Percentiles rank a stretch among this genome's conserved stretches.
These are phyloP conservation scores for Wickerhamiella nectarea DNA, from an alignment of 805 yeast genomes.

Conservation along the genomic window DNA sequence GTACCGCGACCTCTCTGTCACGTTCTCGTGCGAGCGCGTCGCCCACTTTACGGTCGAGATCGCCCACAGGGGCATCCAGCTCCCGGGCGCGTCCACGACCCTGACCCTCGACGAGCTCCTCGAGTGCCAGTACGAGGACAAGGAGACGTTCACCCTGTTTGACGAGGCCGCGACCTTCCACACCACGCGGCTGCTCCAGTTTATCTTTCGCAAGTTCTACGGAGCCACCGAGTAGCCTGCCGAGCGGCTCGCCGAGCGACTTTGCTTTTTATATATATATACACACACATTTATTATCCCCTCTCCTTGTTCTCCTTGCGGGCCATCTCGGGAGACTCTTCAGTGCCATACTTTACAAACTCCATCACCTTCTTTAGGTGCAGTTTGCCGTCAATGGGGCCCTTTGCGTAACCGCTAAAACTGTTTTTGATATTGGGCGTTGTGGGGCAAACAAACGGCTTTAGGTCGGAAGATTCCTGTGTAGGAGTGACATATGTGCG, in stretches of 20 bases:
- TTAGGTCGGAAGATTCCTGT: constrained; percentile 31
- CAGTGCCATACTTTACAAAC: constrained; percentile 56
- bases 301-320: constrained; percentile 20
- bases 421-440: constrained; percentile 57
- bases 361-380: constrained; percentile 61
- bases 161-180: constrained; percentile 56
- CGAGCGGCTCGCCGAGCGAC: too few species aligned
- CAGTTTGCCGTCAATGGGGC: constrained; percentile 59
- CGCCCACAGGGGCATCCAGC: constrained; percentile 44
- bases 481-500: constrained; percentile 81
- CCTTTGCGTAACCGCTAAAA: constrained; percentile 49
- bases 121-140: constrained; percentile 58
- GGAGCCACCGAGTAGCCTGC: constrained; percentile 27
- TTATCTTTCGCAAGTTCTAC: constrained; percentile 65
- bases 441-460: constrained; percentile 65
- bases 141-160: constrained; percentile 40
- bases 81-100: constrained; percentile 40
- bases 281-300: constrained; percentile 12
- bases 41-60: constrained; percentile 67
- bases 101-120: constrained; percentile 61
- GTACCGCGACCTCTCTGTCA: constrained; percentile 54
- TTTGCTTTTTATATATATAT: too few species aligned
- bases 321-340: constrained; percentile 21
- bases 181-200: constrained; percentile 50
- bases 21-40: constrained; percentile 60